Base-by-base conservation (phyloP, 768 basidiomycete species). In the Suillus subaureus region DNA sequence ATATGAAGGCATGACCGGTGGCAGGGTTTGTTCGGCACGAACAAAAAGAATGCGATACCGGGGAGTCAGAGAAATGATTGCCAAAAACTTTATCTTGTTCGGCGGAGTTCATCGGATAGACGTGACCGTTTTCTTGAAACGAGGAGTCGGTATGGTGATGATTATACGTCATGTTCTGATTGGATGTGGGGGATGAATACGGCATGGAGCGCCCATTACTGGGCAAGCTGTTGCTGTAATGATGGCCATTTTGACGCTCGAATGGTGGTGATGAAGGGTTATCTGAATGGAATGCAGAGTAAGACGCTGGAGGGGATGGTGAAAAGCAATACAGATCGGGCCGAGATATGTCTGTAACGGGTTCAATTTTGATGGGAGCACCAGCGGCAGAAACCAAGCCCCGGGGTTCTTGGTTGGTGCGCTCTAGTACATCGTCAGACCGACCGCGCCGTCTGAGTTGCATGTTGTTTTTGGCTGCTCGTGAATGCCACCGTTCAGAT, bases 401-500 rank as follows among this genome's bases (percentile, higher is more conserved):
- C 66, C 76, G 79, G 40, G 80, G 77, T 70, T 79, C 77, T 67
- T 76, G 77, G 70, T 70, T 78, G 13, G 77, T 61, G 52, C 73
- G 72, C 18, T 62, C 73, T 63, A 75, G 78, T 15, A 74, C 72
- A 61, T 78, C 78, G 42, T 79, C 71, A 67, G 80, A 79, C 63
- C 77, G 73, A 64, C 72, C 73, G 64, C 78, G 78, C 64, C 78
- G 77, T 73, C 84, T 83, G 40, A 78, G 72, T 52, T 84, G 73
- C 9, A 85, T 75, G 15, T 81, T 75, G 71, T 89, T 89, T 74
- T 92, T 91, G 9, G 89, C 85, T 4, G 92, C 91, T 49, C 92
- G 86, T 16, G 92, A 93, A 75, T 93, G 92, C 92, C 92, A 93
- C 73, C 92, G 90, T 79, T 93, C 92, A 70, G 87, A 88, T 5